phyloP scores from a whole-genome alignment of 2,329 filamentous ascomycete genomes.

The Phaeosphaeriaceae sp. region DNA sequence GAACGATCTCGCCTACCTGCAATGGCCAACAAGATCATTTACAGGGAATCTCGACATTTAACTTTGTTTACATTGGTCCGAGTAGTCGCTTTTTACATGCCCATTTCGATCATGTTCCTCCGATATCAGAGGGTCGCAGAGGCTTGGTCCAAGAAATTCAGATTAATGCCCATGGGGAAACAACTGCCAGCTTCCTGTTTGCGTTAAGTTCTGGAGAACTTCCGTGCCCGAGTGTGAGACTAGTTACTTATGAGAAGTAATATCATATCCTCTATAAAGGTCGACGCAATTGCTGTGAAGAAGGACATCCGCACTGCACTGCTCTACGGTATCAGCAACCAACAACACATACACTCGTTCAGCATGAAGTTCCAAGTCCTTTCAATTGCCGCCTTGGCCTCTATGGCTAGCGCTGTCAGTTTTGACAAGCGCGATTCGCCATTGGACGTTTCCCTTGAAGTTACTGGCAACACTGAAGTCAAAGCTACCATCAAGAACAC shows the following conservation, averaged over 20 bases:
- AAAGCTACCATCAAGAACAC: slow-evolving; percentile 62
- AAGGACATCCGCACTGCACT: slow-evolving; percentile 3
- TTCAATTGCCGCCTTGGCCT: slow-evolving; percentile 20
- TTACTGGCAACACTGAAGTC: slow-evolving; percentile 58
- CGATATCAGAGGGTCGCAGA: slow-evolving; percentile 9
- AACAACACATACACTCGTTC: slow-evolving; percentile 2
- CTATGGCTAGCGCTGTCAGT: slow-evolving; percentile 24
- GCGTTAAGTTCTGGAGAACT: slow-evolving; percentile 8
- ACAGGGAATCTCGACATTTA: slow-evolving; percentile 1
- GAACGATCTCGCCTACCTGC: neutral
- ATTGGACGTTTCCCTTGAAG: slow-evolving; percentile 51
- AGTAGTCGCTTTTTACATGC: slow-evolving; percentile 11
- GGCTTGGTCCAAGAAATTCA: slow-evolving; percentile 5
- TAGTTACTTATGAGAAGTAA: neutral
- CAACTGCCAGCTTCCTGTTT: slow-evolving; percentile 11
- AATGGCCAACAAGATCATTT: neutral
- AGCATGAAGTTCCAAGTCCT: slow-evolving; percentile 25
- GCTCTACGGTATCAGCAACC: slow-evolving; percentile 3
- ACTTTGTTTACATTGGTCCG: neutral
- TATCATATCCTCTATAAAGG: slow-evolving; percentile 5
- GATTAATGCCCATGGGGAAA: slow-evolving; percentile 7
- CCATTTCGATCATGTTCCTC: slow-evolving; percentile 17
- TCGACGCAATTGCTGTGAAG: neutral
- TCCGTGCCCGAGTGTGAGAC: neutral
- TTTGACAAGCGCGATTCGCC: slow-evolving; percentile 46